phyloP scores from a whole-genome alignment of 2,329 filamentous ascomycete genomes.

The Talaromyces verruculosus region DNA sequence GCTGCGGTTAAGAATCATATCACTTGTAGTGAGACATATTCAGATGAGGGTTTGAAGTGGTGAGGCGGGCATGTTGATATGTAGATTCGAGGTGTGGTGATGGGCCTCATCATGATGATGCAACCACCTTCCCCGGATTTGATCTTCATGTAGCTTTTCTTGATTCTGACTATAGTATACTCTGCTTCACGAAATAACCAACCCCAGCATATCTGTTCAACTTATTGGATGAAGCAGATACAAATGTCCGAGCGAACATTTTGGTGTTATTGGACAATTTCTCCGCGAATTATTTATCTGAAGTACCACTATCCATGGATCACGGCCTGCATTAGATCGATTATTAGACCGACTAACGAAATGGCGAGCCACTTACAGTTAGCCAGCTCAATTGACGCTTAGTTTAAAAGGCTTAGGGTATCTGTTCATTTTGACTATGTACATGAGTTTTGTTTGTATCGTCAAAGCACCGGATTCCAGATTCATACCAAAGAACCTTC shows the following conservation, averaged over 20 bases:
- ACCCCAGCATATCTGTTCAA: background rate
- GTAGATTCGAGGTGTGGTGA: background rate
- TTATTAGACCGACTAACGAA: background rate
- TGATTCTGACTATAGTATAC: background rate
- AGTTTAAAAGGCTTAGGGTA: background rate
- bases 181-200: background rate
- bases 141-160: background rate
- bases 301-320: background rate
- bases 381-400: background rate
- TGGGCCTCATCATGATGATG: background rate
- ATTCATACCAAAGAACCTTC: background rate
- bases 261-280: background rate
- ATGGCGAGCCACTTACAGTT: background rate
- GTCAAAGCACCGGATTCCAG: background rate
- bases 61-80: background rate
- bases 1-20: background rate
- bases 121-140: background rate
- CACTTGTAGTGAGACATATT: background rate
- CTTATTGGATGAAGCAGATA: background rate
- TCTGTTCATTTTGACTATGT: slow-evolving; percentile 13
- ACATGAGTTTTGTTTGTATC: background rate
- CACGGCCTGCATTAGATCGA: background rate
- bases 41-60: background rate
- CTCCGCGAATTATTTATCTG: background rate
- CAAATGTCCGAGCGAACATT: background rate